Conservation (phyloP, 306 rosid genomes). For the Quercus agrifolia region DNA sequence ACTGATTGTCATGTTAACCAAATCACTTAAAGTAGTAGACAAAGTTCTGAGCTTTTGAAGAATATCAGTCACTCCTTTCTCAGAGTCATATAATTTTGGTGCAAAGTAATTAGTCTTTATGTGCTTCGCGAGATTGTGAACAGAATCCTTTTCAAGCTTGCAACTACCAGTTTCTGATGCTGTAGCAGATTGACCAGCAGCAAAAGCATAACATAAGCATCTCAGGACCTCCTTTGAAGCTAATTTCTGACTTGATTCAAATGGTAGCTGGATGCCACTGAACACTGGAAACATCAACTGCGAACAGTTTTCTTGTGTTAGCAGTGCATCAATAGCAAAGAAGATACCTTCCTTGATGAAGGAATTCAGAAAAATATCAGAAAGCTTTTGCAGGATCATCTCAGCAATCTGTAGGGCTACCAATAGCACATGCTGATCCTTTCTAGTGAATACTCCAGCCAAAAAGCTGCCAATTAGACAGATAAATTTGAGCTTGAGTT, state of each 20-base stretch:
- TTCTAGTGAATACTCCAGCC: constrained; percentile 89
- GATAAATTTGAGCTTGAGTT: constrained; percentile 25
- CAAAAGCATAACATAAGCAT: constrained; percentile 85
- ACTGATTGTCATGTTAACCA: constrained; percentile 32
- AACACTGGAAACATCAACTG: constrained; percentile 54
- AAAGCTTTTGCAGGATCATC: constrained; percentile 71
- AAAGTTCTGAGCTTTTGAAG: constrained; percentile 68
- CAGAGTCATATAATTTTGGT: constrained; percentile 61
- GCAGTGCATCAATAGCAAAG: constrained; percentile 79
- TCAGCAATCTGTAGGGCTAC: constrained; percentile 74
- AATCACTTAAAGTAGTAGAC: constrained; percentile 52
- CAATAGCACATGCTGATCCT: constrained; percentile 85
- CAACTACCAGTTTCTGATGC: constrained; percentile 57
- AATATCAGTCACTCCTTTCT: constrained; percentile 69
- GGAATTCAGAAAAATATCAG: constrained; percentile 59
- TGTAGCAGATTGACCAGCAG: constrained; percentile 43
- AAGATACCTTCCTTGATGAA: constrained; percentile 93
- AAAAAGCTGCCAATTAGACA: constrained; percentile 65
- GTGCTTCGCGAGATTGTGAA: constrained; percentile 66
- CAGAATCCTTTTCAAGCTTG: constrained; percentile 79
- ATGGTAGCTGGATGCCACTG: constrained; percentile 43
- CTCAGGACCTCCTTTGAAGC: constrained; percentile 52
- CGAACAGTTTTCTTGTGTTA: constrained; percentile 60
- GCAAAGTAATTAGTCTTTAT: constrained; percentile 61
- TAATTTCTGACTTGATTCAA: constrained; percentile 54